Conservation (phyloP, 2,329 filamentous ascomycete species). For the Sclerotinia borealis region DNA sequence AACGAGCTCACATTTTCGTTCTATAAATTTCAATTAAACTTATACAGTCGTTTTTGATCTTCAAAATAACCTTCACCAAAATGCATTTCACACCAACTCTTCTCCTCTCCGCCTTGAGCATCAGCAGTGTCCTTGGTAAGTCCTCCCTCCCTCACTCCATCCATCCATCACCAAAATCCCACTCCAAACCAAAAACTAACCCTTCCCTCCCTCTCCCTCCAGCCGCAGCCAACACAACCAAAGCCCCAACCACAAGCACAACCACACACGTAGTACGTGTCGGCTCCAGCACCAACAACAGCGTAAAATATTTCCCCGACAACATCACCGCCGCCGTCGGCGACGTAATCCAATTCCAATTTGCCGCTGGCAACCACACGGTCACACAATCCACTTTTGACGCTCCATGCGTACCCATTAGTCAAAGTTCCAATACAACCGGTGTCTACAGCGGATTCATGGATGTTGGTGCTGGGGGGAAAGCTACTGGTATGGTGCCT, state of each 20-base stretch:
- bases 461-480: constrained; percentile 49
- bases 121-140: constrained; percentile 29
- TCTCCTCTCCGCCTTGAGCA: constrained; percentile 27
- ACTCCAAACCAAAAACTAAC: neutral
- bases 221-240: constrained; percentile 20
- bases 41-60: constrained; percentile 24
- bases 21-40: constrained; percentile 1
- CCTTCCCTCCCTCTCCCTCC: neutral
- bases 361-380: constrained; percentile 66
- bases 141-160: neutral
- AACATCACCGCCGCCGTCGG: constrained; percentile 58
- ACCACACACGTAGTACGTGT: constrained; percentile 67
- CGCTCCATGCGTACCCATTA: constrained; percentile 59
- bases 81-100: constrained; percentile 32
- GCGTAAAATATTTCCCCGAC: constrained; percentile 58
- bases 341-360: constrained; percentile 61
- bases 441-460: constrained; percentile 66
- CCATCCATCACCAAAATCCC: neutral
- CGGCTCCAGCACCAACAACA: constrained; percentile 38
- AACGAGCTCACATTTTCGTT: too few species aligned
- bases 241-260: constrained; percentile 37
- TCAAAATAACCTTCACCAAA: constrained; percentile 22
- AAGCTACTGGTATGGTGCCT: constrained; percentile 46
- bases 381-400: constrained; percentile 73
- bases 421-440: constrained; percentile 38